Conservation (phyloP, 2,329 filamentous ascomycete species). For the Basipetospora chlamydospora region DNA sequence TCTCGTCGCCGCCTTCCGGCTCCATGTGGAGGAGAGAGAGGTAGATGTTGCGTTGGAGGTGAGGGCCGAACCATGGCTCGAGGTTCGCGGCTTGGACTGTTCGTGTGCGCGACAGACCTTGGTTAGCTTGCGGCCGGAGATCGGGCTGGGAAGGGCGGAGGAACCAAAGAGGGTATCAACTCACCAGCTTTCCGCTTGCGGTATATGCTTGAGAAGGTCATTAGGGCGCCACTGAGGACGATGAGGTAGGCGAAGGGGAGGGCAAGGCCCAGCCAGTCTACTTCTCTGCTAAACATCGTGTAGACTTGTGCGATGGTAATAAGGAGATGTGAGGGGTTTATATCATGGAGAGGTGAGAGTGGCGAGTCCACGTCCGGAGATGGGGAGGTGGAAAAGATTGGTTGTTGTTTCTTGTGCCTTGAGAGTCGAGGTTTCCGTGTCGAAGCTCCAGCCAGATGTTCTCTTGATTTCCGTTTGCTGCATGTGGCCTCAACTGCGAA, state of each 20-base stretch:
- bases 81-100: conserved; percentile 67
- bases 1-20: conserved; percentile 46
- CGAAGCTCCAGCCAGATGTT: too few relatives aligned
- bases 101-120: background rate
- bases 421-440: too few relatives aligned
- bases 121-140: conserved; percentile 8
- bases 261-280: conserved; percentile 72
- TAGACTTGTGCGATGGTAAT: too few relatives aligned
- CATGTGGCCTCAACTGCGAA: too few relatives aligned
- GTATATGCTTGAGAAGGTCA: conserved; percentile 86
- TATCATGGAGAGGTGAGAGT: too few relatives aligned
- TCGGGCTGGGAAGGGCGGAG: background rate
- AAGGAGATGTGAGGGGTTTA: too few relatives aligned
- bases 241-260: conserved; percentile 82
- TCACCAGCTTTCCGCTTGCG: conserved; percentile 76
- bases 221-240: conserved; percentile 75
- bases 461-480: too few relatives aligned
- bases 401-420: too few relatives aligned
- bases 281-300: conserved; percentile 32
- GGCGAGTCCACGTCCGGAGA: too few relatives aligned
- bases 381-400: too few relatives aligned
- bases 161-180: conserved; percentile 16
- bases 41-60: conserved; percentile 89
- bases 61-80: conserved; percentile 84
- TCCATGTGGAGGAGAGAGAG: conserved; percentile 76